Evolutionary conservation across 768 basidiomycete species (phyloP).

Genomic region (Leccinum broughii): DNA sequence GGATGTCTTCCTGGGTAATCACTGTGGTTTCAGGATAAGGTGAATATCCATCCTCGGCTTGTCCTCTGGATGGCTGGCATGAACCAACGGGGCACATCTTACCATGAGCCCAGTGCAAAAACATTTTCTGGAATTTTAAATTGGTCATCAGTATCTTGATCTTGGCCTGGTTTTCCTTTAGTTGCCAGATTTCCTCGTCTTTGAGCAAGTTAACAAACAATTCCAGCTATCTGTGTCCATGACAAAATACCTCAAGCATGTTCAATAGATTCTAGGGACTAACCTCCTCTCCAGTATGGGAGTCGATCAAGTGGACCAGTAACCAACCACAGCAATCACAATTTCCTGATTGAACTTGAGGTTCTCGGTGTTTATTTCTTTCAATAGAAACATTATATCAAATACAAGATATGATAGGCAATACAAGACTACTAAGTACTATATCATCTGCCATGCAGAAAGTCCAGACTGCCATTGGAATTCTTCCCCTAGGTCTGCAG

Average conservation of each 20-base stretch:
- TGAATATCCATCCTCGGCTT: not conserved
- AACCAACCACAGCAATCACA: not conserved
- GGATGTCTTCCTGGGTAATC: not conserved
- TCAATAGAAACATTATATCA: not conserved
- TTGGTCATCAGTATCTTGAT: not conserved
- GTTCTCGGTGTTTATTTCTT: fast-evolving
- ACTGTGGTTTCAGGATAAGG: not conserved
- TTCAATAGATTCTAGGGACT: not conserved
- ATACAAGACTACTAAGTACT: no score
- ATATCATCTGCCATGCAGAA: no score
- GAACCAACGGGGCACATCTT: not conserved
- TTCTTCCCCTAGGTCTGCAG: no score
- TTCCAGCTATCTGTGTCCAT: not conserved
- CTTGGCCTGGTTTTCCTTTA: constrained; percentile 5
- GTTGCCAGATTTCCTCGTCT: fast-evolving
- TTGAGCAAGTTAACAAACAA: not conserved
- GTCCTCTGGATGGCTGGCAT: constrained; percentile 1
- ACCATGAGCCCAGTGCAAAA: not conserved
- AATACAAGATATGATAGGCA: no score
- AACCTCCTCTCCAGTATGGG: not conserved
- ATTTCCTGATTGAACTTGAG: not conserved
- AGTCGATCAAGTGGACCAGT: not conserved
- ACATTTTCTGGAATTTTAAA: not conserved
- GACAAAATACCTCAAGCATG: not conserved
- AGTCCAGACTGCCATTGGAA: no score